These are phyloP conservation scores for Jaapia argillacea DNA, from an alignment of 768 basidiomycete genomes.

Conservation along the genomic window DNA sequence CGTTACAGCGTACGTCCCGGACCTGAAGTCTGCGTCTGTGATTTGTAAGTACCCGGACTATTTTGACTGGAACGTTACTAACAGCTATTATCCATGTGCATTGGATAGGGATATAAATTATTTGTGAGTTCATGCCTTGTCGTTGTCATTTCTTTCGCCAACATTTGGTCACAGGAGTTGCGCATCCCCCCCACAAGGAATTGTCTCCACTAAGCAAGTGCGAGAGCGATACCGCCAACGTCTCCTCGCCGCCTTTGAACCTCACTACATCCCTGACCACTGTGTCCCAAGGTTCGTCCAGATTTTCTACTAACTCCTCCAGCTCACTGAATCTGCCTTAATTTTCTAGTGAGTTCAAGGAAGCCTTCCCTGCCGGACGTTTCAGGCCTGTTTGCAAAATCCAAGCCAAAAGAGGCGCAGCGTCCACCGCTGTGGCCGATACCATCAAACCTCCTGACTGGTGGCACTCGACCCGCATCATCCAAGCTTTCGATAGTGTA, in stretches of 20 bases:
- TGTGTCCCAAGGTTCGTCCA: conserved; percentile 54
- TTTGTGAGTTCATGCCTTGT: conserved; percentile 36
- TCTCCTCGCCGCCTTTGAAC: conserved; percentile 69
- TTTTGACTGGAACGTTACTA: neutral
- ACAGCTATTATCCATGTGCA: conserved; percentile 6
- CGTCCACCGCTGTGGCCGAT: conserved; percentile 77
- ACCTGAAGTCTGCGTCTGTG: conserved; percentile 80
- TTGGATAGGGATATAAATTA: conserved; percentile 84
- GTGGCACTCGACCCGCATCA: conserved; percentile 90
- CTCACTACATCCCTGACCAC: conserved; percentile 86
- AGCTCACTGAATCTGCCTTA: conserved; percentile 3
- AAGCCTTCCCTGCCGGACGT: conserved; percentile 87
- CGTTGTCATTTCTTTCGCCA: conserved; percentile 11
- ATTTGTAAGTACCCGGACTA: conserved; percentile 49
- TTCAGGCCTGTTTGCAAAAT: conserved; percentile 90
- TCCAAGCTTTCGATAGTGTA: conserved; percentile 83
- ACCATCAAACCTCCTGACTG: conserved; percentile 85
- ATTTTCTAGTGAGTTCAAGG: conserved; percentile 73
- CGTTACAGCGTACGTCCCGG: conserved; percentile 67
- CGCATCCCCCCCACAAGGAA: conserved; percentile 64
- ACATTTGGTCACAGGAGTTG: conserved; percentile 42
- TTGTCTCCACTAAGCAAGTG: conserved; percentile 69
- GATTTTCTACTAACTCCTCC: neutral
- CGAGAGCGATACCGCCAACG: conserved; percentile 72
- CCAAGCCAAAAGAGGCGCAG: conserved; percentile 71